Conservation (phyloP, 306 rosid species). For the Vigna radiata region DNA sequence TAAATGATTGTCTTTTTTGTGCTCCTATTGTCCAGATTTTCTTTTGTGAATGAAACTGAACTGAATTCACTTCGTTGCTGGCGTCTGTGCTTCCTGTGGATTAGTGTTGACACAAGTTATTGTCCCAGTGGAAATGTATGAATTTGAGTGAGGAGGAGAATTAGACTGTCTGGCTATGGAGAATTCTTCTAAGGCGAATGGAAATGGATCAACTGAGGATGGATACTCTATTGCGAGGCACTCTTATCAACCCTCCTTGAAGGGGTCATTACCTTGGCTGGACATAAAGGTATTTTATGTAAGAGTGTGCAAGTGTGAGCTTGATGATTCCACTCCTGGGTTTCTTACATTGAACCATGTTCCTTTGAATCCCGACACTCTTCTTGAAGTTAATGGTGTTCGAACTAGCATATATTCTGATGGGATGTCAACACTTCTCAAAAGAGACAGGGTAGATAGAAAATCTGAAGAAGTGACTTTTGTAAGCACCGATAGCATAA, state of each 20-base stretch:
- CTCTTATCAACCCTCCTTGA: slow-evolving; percentile 56
- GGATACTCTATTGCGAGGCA: slow-evolving; percentile 60
- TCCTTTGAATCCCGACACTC: slow-evolving; percentile 74
- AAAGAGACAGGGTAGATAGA: slow-evolving; percentile 74
- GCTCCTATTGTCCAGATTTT: slow-evolving; percentile 33
- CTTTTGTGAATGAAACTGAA: slow-evolving; percentile 34
- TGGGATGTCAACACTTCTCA: slow-evolving; percentile 65
- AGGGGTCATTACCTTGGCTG: slow-evolving; percentile 76
- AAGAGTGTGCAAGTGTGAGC: slow-evolving; percentile 77
- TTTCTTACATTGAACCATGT: slow-evolving; percentile 69
- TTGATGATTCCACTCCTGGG: slow-evolving; percentile 70
- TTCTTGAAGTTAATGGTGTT: slow-evolving; percentile 82
- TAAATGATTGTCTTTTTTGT: slow-evolving; percentile 29
- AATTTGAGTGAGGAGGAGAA: slow-evolving; percentile 43
- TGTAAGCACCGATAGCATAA: slow-evolving; percentile 82
- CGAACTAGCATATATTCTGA: slow-evolving; percentile 67
- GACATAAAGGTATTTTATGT: slow-evolving; percentile 77
- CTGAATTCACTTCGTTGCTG: slow-evolving; percentile 45
- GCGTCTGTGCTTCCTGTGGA: slow-evolving; percentile 44
- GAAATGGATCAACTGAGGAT: slow-evolving; percentile 57
- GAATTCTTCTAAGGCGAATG: slow-evolving; percentile 56
- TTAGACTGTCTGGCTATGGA: slow-evolving; percentile 55
- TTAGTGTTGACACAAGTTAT: slow-evolving; percentile 41
- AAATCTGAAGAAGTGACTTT: slow-evolving; percentile 85
- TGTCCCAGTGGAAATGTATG: slow-evolving; percentile 44